Evolutionary conservation across 805 yeast genomes (phyloP).

Genomic region (Jamesozyma spencerorum): DNA sequence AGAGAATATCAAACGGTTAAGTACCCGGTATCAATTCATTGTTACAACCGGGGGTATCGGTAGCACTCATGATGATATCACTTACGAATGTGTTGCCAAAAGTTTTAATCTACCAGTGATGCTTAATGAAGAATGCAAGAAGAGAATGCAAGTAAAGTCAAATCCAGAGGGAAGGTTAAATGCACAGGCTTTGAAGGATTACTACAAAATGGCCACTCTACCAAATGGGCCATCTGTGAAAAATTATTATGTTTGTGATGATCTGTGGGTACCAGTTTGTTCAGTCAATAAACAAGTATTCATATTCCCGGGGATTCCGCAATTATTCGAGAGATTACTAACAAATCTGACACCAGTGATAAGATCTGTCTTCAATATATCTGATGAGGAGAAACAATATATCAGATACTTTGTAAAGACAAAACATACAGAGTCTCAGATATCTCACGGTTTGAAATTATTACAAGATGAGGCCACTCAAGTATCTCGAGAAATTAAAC

Average conservation of each 20-base stretch:
- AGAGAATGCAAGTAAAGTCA: slow-evolving; percentile 46
- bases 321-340: slow-evolving; percentile 51
- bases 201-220: slow-evolving; percentile 69
- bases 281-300: slow-evolving; percentile 54
- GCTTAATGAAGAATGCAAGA: slow-evolving; percentile 49
- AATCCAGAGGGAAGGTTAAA: slow-evolving; percentile 29
- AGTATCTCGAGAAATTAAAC: slow-evolving; percentile 39
- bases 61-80: slow-evolving; percentile 85
- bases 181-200: slow-evolving; percentile 46
- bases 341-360: slow-evolving; percentile 34
- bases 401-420: slow-evolving; percentile 56
- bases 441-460: slow-evolving; percentile 53
- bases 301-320: slow-evolving; percentile 80
- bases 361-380: slow-evolving; percentile 32
- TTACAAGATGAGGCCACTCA: slow-evolving; percentile 38
- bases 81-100: slow-evolving; percentile 65
- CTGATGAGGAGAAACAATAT: slow-evolving; percentile 24
- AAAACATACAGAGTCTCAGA: slow-evolving; percentile 46
- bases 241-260: slow-evolving; percentile 39
- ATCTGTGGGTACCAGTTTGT: slow-evolving; percentile 80
- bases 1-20: slow-evolving; percentile 37
- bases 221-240: slow-evolving; percentile 45
- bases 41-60: slow-evolving; percentile 67
- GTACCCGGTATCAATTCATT: slow-evolving; percentile 50
- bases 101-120: slow-evolving; percentile 45